Conservation (phyloP, 148 eudicot species). For the Rhododendron henanense region DNA sequence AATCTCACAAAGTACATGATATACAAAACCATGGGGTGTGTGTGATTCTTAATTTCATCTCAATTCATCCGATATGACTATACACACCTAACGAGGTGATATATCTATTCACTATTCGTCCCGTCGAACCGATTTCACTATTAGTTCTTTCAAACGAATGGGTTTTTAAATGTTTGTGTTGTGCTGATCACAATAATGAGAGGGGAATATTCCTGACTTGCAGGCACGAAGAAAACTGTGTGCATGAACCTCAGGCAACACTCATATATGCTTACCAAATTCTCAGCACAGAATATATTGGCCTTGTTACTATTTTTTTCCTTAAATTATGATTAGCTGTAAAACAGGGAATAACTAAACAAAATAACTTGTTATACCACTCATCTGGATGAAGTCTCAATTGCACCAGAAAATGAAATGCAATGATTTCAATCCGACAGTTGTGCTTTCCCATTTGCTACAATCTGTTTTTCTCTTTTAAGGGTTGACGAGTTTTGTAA, state of each 20-base stretch:
- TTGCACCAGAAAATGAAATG: neutral
- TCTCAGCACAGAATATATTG: neutral
- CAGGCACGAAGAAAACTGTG: neutral
- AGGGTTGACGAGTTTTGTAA: neutral
- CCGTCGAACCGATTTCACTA: neutral
- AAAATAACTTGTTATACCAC: neutral
- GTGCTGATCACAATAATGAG: neutral
- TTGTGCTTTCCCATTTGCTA: neutral
- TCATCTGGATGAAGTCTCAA: neutral
- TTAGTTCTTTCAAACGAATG: too few relatives aligned
- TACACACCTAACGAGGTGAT: neutral
- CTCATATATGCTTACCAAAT: neutral
- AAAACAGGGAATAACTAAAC: neutral
- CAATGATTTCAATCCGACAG: neutral
- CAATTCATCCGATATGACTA: neutral
- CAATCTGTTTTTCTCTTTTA: neutral
- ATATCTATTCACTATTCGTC: neutral
- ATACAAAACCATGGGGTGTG: neutral
- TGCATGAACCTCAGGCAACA: constrained; percentile 9
- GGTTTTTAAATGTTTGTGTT: too few relatives aligned
- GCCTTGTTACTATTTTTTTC: neutral
- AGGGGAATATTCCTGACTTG: constrained; percentile 8
- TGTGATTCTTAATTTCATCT: neutral
- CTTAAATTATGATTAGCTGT: neutral
- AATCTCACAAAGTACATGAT: neutral